These are phyloP conservation scores for Alternaria rosae DNA, from an alignment of 2,329 filamentous ascomycete species.

Conservation along the genomic window DNA sequence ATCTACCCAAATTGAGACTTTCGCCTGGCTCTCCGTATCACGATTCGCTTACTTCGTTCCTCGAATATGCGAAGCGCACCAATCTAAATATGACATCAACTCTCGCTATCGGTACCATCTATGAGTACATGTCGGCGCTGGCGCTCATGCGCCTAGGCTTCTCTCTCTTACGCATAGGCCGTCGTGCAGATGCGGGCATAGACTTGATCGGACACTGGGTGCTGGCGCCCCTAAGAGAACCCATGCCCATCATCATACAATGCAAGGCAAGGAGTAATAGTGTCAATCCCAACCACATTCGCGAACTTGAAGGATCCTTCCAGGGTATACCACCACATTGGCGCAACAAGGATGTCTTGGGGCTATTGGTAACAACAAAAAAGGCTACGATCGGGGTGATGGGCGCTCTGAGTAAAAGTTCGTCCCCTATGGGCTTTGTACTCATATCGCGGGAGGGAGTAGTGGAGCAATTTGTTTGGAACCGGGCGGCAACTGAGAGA, in stretches of 20 bases:
- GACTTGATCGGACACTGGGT: conserved; percentile 77
- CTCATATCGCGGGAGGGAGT: conserved; percentile 66
- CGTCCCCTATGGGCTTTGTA: conserved; percentile 75
- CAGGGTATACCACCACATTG: conserved; percentile 76
- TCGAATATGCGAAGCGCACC: conserved; percentile 66
- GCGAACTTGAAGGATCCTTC: conserved; percentile 84
- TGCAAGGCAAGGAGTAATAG: conserved; percentile 69
- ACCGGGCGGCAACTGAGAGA: conserved; percentile 66
- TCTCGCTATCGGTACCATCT: conserved; percentile 75
- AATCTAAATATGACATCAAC: conserved; percentile 64
- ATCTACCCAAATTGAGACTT: conserved; percentile 38
- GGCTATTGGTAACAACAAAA: conserved; percentile 72
- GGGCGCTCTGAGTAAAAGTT: conserved; percentile 71
- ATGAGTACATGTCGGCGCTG: conserved; percentile 73
- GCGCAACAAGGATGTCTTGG: conserved; percentile 70
- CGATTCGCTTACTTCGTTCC: conserved; percentile 69
- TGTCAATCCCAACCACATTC: conserved; percentile 65
- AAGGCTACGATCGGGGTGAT: conserved; percentile 80
- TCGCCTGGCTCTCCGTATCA: conserved; percentile 58
- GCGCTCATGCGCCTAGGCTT: conserved; percentile 69
- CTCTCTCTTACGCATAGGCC: conserved; percentile 69
- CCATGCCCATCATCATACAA: conserved; percentile 63
- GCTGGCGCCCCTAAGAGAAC: conserved; percentile 51
- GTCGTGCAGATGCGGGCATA: conserved; percentile 72
- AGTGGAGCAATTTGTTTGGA: conserved; percentile 77